Base-by-base conservation (phyloP, 2,329 filamentous ascomycete genomes). In the Hypoxylon sp. region DNA sequence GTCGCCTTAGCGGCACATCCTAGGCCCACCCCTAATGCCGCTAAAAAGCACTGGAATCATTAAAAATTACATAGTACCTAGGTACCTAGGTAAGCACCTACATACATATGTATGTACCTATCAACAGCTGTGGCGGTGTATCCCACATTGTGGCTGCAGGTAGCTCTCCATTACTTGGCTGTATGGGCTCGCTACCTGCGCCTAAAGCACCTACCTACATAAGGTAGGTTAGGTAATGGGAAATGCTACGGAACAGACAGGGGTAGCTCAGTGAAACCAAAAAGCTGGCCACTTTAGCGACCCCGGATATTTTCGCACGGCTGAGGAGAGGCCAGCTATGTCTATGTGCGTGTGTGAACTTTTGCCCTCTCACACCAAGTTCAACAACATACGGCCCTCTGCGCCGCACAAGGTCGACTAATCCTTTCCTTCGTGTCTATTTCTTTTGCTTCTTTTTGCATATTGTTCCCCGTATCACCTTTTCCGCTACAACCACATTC, bases 271-370 rank as follows among this genome's bases (percentile, higher is more conserved):
- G 61, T 57, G 63, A 55, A 49, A 65, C 57, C 37, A 41, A 58
- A 41, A 58, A 58, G 49, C 63, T 64, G 68, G 58, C 63, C 62
- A 72, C 69, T 68, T 71, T 30, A 56, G 20, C 32, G 55, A 62
- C 64, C 68, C 67, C 70, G 60, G 59, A 67, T 59, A 59, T 70
- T 66, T 67, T 64, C 61, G 67, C 63, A 65, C 59, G 59, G 59
- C 61, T 70, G 68, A 68, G 67, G 72, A 74, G 69, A 74, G 72
- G 72, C 72, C 72, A 73, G 66, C 70, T 73, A 74, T 70, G 70
- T 65, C 58, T 56, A 55, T 57, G 59, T 26, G 32, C 59, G 54
- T 55, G 59, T 58, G 32, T 57, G 46, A 59, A 43, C 30, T 6
- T 56, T 56, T 48, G 51, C 34, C 32, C 59, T 56, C 53, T 61